Conservation (phyloP, 331 rosid species). For the Spiraea crenata region DNA sequence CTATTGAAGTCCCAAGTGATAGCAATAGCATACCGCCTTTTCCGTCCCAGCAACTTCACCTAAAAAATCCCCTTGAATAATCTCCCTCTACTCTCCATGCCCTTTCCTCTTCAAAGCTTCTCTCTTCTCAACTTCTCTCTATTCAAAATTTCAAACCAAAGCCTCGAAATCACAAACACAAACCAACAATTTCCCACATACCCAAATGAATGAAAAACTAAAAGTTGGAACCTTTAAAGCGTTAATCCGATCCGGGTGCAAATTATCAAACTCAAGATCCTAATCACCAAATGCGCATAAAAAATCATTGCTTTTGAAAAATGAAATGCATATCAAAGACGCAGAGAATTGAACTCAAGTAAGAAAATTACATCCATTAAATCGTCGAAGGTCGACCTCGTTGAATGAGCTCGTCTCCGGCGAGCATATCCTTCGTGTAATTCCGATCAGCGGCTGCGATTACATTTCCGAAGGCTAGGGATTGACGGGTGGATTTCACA, state of each 20-base stretch:
- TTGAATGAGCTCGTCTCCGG: conserved; percentile 63
- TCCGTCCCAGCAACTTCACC: conserved; percentile 89
- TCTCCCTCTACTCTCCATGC: conserved; percentile 84
- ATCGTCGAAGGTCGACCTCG: conserved; percentile 82
- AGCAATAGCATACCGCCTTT: conserved; percentile 82
- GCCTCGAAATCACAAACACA: conserved; percentile 14
- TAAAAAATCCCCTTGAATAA: conserved; percentile 88
- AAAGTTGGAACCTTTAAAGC: conserved; percentile 64
- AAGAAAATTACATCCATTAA: conserved; percentile 79
- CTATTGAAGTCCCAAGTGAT: conserved; percentile 86
- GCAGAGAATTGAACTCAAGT: neutral
- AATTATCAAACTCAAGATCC: conserved; percentile 94
- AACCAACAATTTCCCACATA: neutral
- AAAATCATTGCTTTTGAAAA: conserved; percentile 10
- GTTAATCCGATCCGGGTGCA: conserved; percentile 92
- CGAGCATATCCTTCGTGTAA: conserved; percentile 25
- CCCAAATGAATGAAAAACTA: neutral
- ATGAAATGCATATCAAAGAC: neutral
- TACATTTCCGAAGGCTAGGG: conserved; percentile 8
- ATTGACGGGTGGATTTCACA: conserved; percentile 5
- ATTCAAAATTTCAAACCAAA: conserved; percentile 21
- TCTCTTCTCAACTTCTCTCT: conserved; percentile 95
- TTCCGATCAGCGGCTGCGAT: conserved; percentile 5
- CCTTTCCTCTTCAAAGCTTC: conserved; percentile 84
- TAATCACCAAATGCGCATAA: conserved; percentile 35